phyloP scores from a whole-genome alignment of 2,329 filamentous ascomycete species.

The Aureobasidium sp. region DNA sequence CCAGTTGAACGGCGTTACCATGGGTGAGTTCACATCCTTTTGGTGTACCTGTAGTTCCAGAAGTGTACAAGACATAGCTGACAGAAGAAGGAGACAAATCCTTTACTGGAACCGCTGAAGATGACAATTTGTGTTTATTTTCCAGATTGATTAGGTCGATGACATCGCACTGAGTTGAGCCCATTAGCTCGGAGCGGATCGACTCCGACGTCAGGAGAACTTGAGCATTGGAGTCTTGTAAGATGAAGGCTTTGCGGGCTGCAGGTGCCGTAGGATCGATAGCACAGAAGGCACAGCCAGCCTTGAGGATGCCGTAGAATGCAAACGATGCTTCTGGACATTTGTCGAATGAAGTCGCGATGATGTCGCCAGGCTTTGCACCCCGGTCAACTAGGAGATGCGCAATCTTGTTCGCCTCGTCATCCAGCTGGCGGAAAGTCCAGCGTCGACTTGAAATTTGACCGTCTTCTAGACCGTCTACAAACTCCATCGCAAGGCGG shows the following conservation, averaged over 20 bases:
- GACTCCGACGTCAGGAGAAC: conserved; percentile 48
- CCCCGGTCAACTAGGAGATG: conserved; percentile 49
- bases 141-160: conserved; percentile 35
- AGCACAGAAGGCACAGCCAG: conserved; percentile 72
- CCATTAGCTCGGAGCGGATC: conserved; percentile 7
- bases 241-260: conserved; percentile 67
- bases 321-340: conserved; percentile 76
- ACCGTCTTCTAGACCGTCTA: conserved; percentile 36
- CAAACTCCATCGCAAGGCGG: conserved; percentile 65
- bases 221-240: conserved; percentile 61
- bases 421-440: conserved; percentile 67
- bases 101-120: conserved; percentile 28
- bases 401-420: conserved; percentile 63
- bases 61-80: conserved; percentile 82
- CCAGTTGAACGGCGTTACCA: conserved; percentile 79
- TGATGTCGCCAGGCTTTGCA: conserved; percentile 49
- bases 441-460: conserved; percentile 47
- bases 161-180: conserved; percentile 25
- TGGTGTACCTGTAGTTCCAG: conserved; percentile 75
- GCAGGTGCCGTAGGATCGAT: conserved; percentile 66
- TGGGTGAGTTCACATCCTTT: conserved; percentile 87
- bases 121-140: conserved; percentile 25
- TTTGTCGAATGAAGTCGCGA: conserved; percentile 77
- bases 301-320: conserved; percentile 74
- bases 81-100: conserved; percentile 43